A percentile compares a stretch with the other conserved stretches of the same genome.
Evolutionary conservation across 768 basidiomycete species (phyloP).

Genomic region (Antrodiella citrinella): DNA sequence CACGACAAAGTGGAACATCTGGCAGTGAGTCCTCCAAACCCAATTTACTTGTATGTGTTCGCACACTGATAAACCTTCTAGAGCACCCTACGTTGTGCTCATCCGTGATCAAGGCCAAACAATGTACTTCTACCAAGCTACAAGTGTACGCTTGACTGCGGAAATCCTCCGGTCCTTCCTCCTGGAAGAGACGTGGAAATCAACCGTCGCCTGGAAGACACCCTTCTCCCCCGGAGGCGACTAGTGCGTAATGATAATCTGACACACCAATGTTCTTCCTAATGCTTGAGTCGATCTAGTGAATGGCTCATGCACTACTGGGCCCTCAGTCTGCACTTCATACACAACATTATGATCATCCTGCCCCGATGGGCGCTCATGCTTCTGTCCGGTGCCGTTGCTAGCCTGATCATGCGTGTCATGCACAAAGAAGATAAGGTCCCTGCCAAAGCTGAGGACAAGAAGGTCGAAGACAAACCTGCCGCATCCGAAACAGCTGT

Average conservation of each 20-base stretch:
- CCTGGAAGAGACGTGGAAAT: slow-evolving; percentile 51
- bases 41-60: slow-evolving; percentile 1
- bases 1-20: slow-evolving; percentile 81
- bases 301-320: slow-evolving; percentile 61
- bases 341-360: slow-evolving; percentile 43
- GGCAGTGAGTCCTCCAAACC: slow-evolving; percentile 50
- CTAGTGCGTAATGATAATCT: too few relatives aligned
- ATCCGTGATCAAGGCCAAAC: slow-evolving; percentile 62
- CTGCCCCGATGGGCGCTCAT: slow-evolving; percentile 72
- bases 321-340: slow-evolving; percentile 37
- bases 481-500: background rate
- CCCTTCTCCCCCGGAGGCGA: slow-evolving; percentile 70
- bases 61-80: slow-evolving; percentile 23
- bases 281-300: slow-evolving; percentile 27
- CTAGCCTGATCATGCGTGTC: slow-evolving; percentile 57
- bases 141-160: slow-evolving; percentile 49
- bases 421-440: slow-evolving; percentile 37
- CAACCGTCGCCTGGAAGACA: slow-evolving; percentile 60
- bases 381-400: slow-evolving; percentile 54
- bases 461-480: background rate
- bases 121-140: slow-evolving; percentile 73
- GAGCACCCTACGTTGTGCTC: slow-evolving; percentile 72
- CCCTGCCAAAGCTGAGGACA: background rate
- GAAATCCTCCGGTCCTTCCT: slow-evolving; percentile 62
- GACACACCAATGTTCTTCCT: slow-evolving; percentile 12